A percentile compares a stretch with the other conserved stretches of the same genome.
phyloP scores from a whole-genome alignment of 441 rosid genomes.

The Euphorbia celastroides region DNA sequence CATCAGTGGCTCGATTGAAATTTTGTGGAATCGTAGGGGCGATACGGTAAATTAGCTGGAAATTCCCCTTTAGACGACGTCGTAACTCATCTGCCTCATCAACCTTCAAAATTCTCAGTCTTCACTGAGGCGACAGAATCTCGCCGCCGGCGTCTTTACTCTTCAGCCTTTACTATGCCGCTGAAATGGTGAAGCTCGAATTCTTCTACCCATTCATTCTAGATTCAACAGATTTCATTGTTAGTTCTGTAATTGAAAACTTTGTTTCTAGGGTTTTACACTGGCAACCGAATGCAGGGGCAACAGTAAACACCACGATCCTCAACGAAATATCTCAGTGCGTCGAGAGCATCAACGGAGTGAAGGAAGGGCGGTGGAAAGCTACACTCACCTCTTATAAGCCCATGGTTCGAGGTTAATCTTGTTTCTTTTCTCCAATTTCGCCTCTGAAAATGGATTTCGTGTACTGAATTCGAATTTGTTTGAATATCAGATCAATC shows the following conservation, averaged over 20 bases:
- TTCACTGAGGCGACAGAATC: neutral
- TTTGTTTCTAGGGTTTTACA: constrained; percentile 60
- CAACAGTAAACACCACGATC: constrained; percentile 77
- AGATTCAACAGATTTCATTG: neutral
- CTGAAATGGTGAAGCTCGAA: constrained; percentile 37
- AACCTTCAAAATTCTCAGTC: neutral
- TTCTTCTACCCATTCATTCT: neutral
- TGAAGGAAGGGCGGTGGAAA: constrained; percentile 90
- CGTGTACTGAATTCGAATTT: neutral
- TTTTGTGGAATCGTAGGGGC: neutral
- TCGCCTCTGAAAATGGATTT: neutral
- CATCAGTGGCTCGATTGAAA: neutral
- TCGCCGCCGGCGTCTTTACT: neutral
- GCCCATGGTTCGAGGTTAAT: constrained; percentile 49
- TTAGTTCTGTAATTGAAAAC: neutral
- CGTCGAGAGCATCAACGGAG: constrained; percentile 74
- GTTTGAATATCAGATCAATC: constrained; percentile 39
- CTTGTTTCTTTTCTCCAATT: neutral
- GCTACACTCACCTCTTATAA: constrained; percentile 72
- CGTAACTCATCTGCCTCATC: neutral
- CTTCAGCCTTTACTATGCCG: constrained; percentile 25
- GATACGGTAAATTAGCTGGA: neutral
- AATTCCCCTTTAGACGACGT: neutral
- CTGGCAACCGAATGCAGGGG: constrained; percentile 89
- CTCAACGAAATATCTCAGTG: constrained; percentile 78